These are phyloP conservation scores for Cyberlindnera euphorbiiphila DNA, from an alignment of 805 yeast genomes.

Conservation along the genomic window DNA sequence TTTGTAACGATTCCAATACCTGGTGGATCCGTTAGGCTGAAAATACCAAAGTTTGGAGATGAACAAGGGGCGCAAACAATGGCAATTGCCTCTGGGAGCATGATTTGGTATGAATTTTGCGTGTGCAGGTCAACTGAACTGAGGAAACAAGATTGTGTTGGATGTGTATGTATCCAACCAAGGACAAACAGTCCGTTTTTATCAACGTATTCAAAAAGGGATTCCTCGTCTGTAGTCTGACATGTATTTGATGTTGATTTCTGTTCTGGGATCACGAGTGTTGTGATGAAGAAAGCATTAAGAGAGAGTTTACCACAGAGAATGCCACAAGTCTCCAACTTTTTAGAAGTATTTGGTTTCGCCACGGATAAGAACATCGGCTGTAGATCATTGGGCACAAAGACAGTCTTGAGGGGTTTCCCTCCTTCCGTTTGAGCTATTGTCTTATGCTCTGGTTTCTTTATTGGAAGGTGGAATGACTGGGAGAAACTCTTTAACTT, in stretches of 20 bases:
- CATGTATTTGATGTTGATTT: slow-evolving; percentile 62
- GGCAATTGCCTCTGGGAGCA: slow-evolving; percentile 68
- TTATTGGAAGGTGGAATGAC: slow-evolving; percentile 1
- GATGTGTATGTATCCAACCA: slow-evolving; percentile 77
- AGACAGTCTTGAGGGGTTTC: slow-evolving; percentile 47
- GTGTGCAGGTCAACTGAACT: slow-evolving; percentile 67
- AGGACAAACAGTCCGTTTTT: slow-evolving; percentile 53
- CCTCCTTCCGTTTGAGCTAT: slow-evolving; percentile 52
- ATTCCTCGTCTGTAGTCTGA: slow-evolving; percentile 56
- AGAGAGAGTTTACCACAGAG: slow-evolving; percentile 58
- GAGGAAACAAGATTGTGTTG: slow-evolving; percentile 67
- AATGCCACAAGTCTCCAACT: slow-evolving; percentile 64
- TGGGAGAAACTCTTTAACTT: slow-evolving; percentile 3
- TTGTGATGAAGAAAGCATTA: slow-evolving; percentile 61
- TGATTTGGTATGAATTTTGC: slow-evolving; percentile 62
- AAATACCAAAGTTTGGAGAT: slow-evolving; percentile 44
- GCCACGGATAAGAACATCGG: slow-evolving; percentile 44
- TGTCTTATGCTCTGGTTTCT: slow-evolving; percentile 33
- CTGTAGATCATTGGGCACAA: slow-evolving; percentile 44
- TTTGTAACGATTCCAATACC: slow-evolving; percentile 53
- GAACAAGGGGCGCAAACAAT: slow-evolving; percentile 58
- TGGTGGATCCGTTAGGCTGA: slow-evolving; percentile 61
- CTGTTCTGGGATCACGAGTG: slow-evolving; percentile 60
- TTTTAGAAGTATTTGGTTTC: slow-evolving; percentile 41
- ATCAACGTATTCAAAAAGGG: slow-evolving; percentile 52